Conservation (phyloP, 1,139 yeast species). For the Scheffersomyces parashehatae region DNA sequence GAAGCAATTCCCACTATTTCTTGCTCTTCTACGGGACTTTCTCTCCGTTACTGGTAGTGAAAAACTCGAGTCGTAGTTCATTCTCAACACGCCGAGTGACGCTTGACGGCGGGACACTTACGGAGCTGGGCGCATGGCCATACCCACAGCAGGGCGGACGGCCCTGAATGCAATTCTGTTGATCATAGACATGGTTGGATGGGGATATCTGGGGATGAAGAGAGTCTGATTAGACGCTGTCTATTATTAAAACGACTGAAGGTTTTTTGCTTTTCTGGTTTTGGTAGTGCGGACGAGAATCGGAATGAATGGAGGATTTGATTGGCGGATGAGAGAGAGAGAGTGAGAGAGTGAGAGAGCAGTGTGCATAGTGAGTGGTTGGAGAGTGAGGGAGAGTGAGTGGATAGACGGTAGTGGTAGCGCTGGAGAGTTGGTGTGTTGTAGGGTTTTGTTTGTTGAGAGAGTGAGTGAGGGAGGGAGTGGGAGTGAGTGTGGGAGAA, state of each 20-base stretch:
- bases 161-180: constrained; percentile 51
- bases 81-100: no score
- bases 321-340: constrained; percentile 30
- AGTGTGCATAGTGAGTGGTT: no score
- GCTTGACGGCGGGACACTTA: constrained; percentile 23
- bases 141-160: constrained; percentile 38
- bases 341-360: no score
- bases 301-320: constrained; percentile 25
- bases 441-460: neutral
- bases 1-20: no score
- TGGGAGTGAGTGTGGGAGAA: no score
- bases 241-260: no score
- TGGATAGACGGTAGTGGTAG: constrained; percentile 1
- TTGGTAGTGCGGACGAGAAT: constrained; percentile 11
- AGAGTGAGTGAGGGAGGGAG: no score
- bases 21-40: no score
- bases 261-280: constrained; percentile 1
- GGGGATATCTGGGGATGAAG: no score
- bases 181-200: constrained; percentile 40
- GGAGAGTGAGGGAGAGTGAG: no score
- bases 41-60: no score
- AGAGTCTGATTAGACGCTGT: neutral
- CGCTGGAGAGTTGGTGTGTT: neutral
- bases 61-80: no score
- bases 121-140: constrained; percentile 50